Evolutionary conservation across 176 grass and related monocot genomes (phyloP), one percentile per base, ranked within the genome.

Genomic region (Eleusine coracana): DNA sequence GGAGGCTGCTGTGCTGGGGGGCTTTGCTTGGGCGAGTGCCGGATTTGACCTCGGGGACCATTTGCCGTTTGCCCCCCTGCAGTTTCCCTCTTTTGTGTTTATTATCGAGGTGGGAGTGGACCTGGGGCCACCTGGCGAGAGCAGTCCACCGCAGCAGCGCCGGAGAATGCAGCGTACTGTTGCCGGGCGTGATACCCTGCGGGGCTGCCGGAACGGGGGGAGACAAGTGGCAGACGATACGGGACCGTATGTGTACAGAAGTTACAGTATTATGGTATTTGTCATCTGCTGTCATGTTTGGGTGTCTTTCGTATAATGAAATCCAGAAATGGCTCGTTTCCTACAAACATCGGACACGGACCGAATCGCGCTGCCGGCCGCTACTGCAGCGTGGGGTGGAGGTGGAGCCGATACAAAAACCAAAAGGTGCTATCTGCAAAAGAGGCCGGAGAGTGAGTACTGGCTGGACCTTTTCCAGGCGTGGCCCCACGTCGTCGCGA

Each of bases 1-100:
- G 86, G 41, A 37, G 34, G 12, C 31, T 34, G 62, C 17, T 4
- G n/a, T n/a, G n/a, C n/a, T n/a, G n/a, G n/a, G n/a, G 65, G 15
- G 16, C 5, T 1, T 0, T 3, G 3, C 41, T 44, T 44, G 68
- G 10, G 42, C 68, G 49, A 77, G 66, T 66, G 83, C 72, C 74
- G 15, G 76, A 91, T 91, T 89, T 97, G 75, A 50, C 91, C 87
- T 27, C 37, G n/a, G 51, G 6, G 54, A 2, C 0, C 0, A 10
- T 83, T 90, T 73, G 0, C 88, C n/a, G 0, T 0, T 1, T 1
- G 18, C 1, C 25, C 79, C 79, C 73, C 49, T 68, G 2, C 0
- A 0, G 0, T 82, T 86, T 34, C 0, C 7, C 0, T 0, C 3
- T 6, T 69, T 39, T 54, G 6, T 0, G 10, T 23, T 78, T 17